Percentiles rank a stretch among this genome's conserved stretches.
These are phyloP conservation scores for Litchi chinensis DNA, from an alignment of 345 rosid species.

Conservation along the genomic window DNA sequence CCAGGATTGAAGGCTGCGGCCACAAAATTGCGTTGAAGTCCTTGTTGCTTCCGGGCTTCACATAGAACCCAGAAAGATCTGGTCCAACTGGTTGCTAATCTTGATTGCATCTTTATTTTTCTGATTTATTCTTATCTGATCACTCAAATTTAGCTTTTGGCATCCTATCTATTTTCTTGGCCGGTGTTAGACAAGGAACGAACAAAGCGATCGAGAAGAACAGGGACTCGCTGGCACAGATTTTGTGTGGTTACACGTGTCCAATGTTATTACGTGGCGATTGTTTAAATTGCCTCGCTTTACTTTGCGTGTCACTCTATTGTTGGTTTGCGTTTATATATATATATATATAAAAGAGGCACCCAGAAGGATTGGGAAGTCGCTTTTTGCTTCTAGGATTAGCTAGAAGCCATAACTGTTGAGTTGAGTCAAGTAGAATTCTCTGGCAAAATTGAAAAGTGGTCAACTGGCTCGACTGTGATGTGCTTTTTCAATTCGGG, in stretches of 20 bases:
- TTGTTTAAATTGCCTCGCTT: slow-evolving; percentile 4
- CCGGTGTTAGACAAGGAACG: too few relatives aligned
- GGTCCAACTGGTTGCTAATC: slow-evolving; percentile 37
- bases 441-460: neutral
- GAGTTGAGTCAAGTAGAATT: neutral
- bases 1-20: slow-evolving; percentile 30
- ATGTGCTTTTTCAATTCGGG: neutral
- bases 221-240: neutral
- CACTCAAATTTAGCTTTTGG: neutral
- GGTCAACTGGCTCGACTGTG: neutral
- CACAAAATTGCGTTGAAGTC: slow-evolving; percentile 27
- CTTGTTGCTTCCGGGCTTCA: slow-evolving; percentile 7
- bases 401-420: neutral
- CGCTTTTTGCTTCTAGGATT: slow-evolving; percentile 8
- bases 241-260: slow-evolving; percentile 26
- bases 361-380: slow-evolving; percentile 18
- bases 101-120: slow-evolving; percentile 36
- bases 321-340: neutral
- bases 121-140: neutral
- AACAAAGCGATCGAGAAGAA: neutral
- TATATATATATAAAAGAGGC: neutral
- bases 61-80: slow-evolving; percentile 19
- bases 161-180: neutral
- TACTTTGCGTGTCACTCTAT: slow-evolving; percentile 11
- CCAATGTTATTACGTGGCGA: slow-evolving; percentile 23